Evolutionary conservation across 2,329 filamentous ascomycete species (phyloP), one percentile per base, ranked within the genome.

Genomic region (Remersonia thermophila): DNA sequence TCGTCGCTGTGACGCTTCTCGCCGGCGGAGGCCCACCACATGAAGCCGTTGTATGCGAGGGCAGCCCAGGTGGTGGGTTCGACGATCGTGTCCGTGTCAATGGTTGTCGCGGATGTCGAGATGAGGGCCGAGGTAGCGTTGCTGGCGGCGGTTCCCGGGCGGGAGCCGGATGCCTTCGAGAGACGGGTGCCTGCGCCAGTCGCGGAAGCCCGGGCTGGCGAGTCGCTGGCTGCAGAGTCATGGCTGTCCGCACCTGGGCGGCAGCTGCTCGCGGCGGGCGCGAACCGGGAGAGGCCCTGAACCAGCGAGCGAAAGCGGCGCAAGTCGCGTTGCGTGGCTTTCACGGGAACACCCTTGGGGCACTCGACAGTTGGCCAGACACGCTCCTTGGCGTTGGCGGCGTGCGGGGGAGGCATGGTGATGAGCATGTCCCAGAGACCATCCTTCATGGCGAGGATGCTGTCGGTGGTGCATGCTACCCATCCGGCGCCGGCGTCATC

Each of bases 381-480:
- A 47, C 69, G 77, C 46, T 72, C 66, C 17, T 67, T 63, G 7
- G 71, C 71, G 30, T 74, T 62, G 36, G 71, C 62, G 3, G 73
- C 60, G 48, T 79, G 65, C 5, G 69, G 56, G 1, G 76, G 69
- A 1, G 86, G 84, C 52, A 96, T 71, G 36, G 83, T 84, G 41
- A 96, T 79, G 27, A 95, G 71, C 49, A 95, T 69, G 54, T 98
- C 91, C 67, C 86, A 96, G 2, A 98, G 71, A 2, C 81, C 73
- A 34, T 78, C 73, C 61, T 96, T 96, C 58, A 84, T 81, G 32
- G 76, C 77, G 11, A 98, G 69, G 40, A 98, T 91, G 52, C 83
- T 89, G 60, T 98, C 91, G 2, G 89, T 96, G 3, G 89, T 95
- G 57, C 87, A 95, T 10, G 89, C 91, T 40, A 94, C 79, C 86